Evolutionary conservation across 2,329 filamentous ascomycete species (phyloP), one percentile per base, ranked within the genome.

Genomic region (Coniochaeta prunicola): DNA sequence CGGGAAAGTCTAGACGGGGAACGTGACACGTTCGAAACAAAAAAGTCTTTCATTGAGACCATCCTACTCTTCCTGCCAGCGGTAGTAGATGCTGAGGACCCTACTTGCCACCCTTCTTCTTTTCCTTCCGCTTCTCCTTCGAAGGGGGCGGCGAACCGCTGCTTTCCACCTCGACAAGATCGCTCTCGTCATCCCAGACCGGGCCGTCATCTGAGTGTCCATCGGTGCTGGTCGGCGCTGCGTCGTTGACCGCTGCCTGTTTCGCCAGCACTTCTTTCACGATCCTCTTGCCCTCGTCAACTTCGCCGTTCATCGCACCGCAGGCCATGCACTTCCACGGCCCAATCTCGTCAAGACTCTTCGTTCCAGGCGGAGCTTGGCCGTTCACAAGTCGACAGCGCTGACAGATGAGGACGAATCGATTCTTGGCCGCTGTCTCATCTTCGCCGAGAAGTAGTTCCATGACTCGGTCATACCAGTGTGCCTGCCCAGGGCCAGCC

Each of bases 401-500:
- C 33, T 78, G 73, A 74, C 94, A 99, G 58, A 99, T 91, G 63
- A 99, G 78, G 8, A 87, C 93, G 60, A 96, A 85, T 19, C 94
- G 86, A 72, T 97, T 97, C 76, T 92, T 96, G 2, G 93, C 85
- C 13, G 90, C 86, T 4, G 90, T 96, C 74, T 99, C 94, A 68
- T 99, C 94, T 69, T 99, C 94, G 56, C 94, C 94, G 0, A 99
- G 82, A 28, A 99, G 84, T 0, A 96, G 84, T 68, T 99, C 94
- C 59, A 99, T 79, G 57, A 99, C 86, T 59, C 93, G 86, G 71
- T 99, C 94, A 73, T 97, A 99, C 94, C 94, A 99, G 69, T 89
- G 87, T 17, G 85, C 71, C 59, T 79, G 78, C 21, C 69, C 59
- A 13, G 67, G 63, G 24, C 58, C 57, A 15, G 56, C 53, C 56